Evolutionary conservation across 225 moss, liverwort and hornwort genomes (phyloP).

Genomic region (Pleurozium schreberi): DNA sequence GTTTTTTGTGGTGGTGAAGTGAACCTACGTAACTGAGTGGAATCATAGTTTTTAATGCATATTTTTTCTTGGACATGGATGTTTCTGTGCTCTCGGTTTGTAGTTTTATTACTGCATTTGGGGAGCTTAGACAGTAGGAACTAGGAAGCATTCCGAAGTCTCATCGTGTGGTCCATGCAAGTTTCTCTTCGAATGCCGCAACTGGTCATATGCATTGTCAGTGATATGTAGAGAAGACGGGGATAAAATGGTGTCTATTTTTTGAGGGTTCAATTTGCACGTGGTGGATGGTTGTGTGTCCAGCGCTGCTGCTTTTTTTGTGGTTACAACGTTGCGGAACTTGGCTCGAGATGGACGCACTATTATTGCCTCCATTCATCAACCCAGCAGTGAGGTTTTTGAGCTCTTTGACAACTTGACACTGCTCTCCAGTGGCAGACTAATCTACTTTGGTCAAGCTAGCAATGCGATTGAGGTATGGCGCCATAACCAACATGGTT

Average conservation of each 20-base stretch:
- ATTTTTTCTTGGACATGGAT: neutral
- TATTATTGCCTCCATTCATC: conserved; percentile 46
- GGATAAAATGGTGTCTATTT: neutral
- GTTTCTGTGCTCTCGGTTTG: neutral
- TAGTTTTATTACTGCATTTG: neutral
- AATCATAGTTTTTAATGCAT: neutral
- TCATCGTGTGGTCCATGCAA: neutral
- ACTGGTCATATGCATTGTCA: neutral
- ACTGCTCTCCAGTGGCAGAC: conserved; percentile 34
- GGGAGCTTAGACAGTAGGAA: neutral
- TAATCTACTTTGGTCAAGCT: conserved; percentile 35
- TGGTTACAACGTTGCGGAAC: conserved; percentile 32
- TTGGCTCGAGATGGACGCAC: conserved; percentile 42
- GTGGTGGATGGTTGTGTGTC: neutral
- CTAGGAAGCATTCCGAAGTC: neutral
- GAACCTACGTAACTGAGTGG: neutral
- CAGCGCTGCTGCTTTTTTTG: conserved; percentile 51
- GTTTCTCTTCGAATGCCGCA: neutral
- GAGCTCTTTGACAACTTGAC: conserved; percentile 39
- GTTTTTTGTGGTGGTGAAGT: neutral
- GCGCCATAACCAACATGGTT: neutral
- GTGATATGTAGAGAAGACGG: neutral
- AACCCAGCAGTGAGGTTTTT: conserved; percentile 51
- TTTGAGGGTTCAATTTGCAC: neutral
- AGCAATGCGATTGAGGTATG: conserved; percentile 29